Conservation (phyloP, 2,329 filamentous ascomycete species). For the Canariomyces notabilis region DNA sequence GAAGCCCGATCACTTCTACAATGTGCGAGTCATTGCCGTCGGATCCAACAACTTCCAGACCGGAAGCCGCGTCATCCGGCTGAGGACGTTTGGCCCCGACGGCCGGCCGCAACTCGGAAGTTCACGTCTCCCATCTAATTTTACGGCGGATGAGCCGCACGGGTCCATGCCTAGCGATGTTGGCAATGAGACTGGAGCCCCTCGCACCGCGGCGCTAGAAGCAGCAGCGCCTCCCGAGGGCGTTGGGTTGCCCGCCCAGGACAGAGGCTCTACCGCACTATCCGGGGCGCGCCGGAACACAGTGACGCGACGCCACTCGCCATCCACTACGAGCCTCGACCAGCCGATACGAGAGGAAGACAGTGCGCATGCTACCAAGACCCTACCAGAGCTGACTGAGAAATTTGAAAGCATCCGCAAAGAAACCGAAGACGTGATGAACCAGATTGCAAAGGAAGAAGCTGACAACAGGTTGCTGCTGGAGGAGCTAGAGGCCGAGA, state of each 20-base stretch:
- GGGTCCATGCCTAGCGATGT: conserved; percentile 38
- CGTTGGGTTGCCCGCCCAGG: conserved; percentile 57
- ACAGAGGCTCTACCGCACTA: conserved; percentile 46
- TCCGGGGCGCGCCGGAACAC: conserved; percentile 55
- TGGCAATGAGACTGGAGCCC: conserved; percentile 45
- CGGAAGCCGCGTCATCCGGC: conserved; percentile 75
- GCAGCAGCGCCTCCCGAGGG: conserved; percentile 57
- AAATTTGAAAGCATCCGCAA: conserved; percentile 73
- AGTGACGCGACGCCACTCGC: conserved; percentile 69
- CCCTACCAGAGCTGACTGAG: conserved; percentile 72
- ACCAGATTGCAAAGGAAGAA: conserved; percentile 65
- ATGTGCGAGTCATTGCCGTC: conserved; percentile 86
- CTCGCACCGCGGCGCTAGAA: conserved; percentile 50
- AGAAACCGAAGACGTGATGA: conserved; percentile 75
- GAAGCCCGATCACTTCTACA: conserved; percentile 83
- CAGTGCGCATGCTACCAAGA: conserved; percentile 56
- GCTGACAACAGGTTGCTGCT: conserved; percentile 63
- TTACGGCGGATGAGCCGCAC: conserved; percentile 48
- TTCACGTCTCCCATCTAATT: conserved; percentile 51
- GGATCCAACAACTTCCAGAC: conserved; percentile 91
- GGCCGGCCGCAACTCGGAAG: conserved; percentile 57
- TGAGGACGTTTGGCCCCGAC: conserved; percentile 68
- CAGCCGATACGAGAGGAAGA: conserved; percentile 40
- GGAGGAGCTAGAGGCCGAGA: conserved; percentile 67
- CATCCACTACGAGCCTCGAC: conserved; percentile 57